phyloP scores from a whole-genome alignment of 1,139 yeast genomes.

The Lizanozyma gosingica region DNA sequence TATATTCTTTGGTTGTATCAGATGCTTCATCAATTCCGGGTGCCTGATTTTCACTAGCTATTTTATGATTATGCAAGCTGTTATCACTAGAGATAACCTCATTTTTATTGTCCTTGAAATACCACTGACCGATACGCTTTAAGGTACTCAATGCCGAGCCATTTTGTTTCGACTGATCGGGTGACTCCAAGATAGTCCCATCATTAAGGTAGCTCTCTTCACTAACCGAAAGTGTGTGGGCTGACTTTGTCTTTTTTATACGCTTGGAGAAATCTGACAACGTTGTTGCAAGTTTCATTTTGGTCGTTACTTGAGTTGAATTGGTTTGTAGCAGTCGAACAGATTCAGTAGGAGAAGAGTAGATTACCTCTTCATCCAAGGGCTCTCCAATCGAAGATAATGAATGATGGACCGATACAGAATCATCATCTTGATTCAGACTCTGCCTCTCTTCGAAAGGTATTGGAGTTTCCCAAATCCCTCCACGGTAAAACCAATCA shows the following conservation, averaged over 20 bases:
- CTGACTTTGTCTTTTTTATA: slow-evolving; percentile 22
- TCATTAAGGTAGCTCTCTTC: slow-evolving; percentile 23
- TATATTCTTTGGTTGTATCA: slow-evolving; percentile 17
- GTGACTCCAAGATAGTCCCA: slow-evolving; percentile 15
- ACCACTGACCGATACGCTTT: slow-evolving; percentile 65
- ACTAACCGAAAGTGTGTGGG: slow-evolving; percentile 17
- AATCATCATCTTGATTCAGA: slow-evolving; percentile 4
- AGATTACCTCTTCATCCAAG: slow-evolving; percentile 5
- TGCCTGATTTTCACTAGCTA: not conserved
- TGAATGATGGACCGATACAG: not conserved
- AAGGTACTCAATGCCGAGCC: slow-evolving; percentile 26
- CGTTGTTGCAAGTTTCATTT: slow-evolving; percentile 15
- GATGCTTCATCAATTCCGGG: not conserved
- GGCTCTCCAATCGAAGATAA: slow-evolving; percentile 1
- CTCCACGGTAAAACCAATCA: slow-evolving; percentile 75
- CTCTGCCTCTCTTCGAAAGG: slow-evolving; percentile 11
- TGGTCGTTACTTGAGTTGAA: not conserved
- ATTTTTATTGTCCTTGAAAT: slow-evolving; percentile 39
- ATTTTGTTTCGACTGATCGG: slow-evolving; percentile 1
- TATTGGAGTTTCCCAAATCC: slow-evolving; percentile 63
- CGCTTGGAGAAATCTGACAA: slow-evolving; percentile 22
- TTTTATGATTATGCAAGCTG: slow-evolving; percentile 2
- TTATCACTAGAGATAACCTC: slow-evolving; percentile 7
- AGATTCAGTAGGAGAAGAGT: slow-evolving; percentile 1
- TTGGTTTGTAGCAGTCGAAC: not conserved